Percentiles rank a stretch among this genome's conserved stretches.
These are phyloP conservation scores for Cymbopogon citratus DNA, from an alignment of 176 grass and related monocot genomes.

Conservation along the genomic window DNA sequence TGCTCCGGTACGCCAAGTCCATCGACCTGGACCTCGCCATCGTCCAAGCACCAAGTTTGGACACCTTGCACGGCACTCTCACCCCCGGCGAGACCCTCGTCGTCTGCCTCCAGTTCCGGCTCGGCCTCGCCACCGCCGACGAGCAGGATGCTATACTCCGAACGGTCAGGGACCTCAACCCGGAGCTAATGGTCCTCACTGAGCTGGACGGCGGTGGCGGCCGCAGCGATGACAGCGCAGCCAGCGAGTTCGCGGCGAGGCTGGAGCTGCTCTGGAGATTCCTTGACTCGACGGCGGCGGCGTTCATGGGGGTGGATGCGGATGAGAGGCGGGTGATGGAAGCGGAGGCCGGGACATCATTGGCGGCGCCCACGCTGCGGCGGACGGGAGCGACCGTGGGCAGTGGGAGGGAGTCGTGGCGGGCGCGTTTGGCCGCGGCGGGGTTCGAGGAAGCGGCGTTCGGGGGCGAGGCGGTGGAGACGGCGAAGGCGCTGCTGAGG, in stretches of 20 bases:
- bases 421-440: constrained; percentile 43
- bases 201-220: constrained; percentile 51
- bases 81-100: constrained; percentile 46
- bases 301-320: constrained; percentile 70
- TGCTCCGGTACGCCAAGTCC: constrained; percentile 79
- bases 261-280: constrained; percentile 64
- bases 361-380: neutral
- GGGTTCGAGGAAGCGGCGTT: constrained; percentile 61
- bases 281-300: constrained; percentile 69
- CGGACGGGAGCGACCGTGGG: neutral
- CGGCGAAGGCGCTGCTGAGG: constrained; percentile 57
- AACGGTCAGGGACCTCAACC: constrained; percentile 44
- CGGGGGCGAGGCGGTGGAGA: constrained; percentile 61
- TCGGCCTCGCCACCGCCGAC: constrained; percentile 25
- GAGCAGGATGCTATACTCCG: constrained; percentile 46
- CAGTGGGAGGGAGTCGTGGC: constrained; percentile 50
- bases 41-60: constrained; percentile 12
- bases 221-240: constrained; percentile 11
- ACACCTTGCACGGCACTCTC: constrained; percentile 2
- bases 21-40: constrained; percentile 70
- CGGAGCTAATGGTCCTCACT: constrained; percentile 61
- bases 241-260: constrained; percentile 42
- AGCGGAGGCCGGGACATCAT: constrained; percentile 40
- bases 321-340: constrained; percentile 61
- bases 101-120: constrained; percentile 74